phyloP scores from a whole-genome alignment of 257 asterid species.

The Buddleja alternifolia region DNA sequence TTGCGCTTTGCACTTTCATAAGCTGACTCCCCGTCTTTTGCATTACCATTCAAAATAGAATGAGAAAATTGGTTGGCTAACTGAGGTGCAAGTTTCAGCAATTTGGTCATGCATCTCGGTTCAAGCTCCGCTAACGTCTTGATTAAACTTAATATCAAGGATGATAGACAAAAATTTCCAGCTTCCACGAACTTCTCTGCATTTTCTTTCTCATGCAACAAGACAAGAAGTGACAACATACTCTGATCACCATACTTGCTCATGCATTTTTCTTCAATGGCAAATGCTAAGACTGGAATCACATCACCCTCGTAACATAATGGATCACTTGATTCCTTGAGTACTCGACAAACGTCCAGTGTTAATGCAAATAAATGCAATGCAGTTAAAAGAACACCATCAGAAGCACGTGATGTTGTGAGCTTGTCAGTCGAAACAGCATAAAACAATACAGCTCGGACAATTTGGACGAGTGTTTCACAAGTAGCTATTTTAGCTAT shows the following conservation, averaged over 20 bases:
- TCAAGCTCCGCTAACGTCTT: conserved; percentile 81
- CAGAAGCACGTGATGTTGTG: conserved; percentile 74
- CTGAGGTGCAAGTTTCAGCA: conserved; percentile 84
- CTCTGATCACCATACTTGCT: conserved; percentile 77
- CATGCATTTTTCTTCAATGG: conserved; percentile 66
- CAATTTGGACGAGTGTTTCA: conserved; percentile 68
- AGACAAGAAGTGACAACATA: conserved; percentile 88
- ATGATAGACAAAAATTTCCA: conserved; percentile 53
- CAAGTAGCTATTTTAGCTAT: conserved; percentile 90
- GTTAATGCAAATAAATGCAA: conserved; percentile 88
- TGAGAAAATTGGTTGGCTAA: conserved; percentile 61
- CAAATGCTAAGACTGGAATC: conserved; percentile 77
- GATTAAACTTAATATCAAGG: conserved; percentile 60
- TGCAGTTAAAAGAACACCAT: conserved; percentile 72
- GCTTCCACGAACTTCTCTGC: conserved; percentile 62
- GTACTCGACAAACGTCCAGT: conserved; percentile 72
- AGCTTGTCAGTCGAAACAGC: conserved; percentile 69
- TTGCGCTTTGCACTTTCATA: conserved; percentile 79
- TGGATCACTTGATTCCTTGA: conserved; percentile 57
- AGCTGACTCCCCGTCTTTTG: conserved; percentile 37
- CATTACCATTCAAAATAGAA: conserved; percentile 40
- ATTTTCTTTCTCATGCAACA: conserved; percentile 71
- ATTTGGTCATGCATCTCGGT: conserved; percentile 65
- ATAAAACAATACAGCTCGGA: conserved; percentile 80
- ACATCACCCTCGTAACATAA: conserved; percentile 53